A percentile compares a stretch with the other conserved stretches of the same genome.
These are phyloP conservation scores for Filobasidium floriforme DNA, from an alignment of 768 basidiomycete genomes.

Conservation along the genomic window DNA sequence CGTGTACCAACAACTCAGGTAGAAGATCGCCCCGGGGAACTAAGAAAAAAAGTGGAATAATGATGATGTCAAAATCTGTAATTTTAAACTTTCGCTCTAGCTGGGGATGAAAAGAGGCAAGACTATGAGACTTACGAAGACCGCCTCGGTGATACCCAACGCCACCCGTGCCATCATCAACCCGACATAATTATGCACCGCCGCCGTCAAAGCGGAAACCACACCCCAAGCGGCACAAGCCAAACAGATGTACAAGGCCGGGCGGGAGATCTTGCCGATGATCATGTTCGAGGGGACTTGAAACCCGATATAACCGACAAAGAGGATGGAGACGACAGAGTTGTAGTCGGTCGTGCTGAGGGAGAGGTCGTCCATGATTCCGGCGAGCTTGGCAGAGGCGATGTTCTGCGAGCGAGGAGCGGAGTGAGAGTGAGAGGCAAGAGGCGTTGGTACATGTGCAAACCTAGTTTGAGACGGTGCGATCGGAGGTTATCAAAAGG, in stretches of 20 bases:
- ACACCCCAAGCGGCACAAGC: conserved; percentile 31
- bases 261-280: conserved; percentile 32
- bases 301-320: conserved; percentile 39
- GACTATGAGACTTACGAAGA: conserved; percentile 20
- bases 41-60: too few relatives aligned
- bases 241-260: conserved; percentile 34
- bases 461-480: too few relatives aligned
- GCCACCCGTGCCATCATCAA: conserved; percentile 32
- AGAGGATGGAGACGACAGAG: conserved; percentile 34
- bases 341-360: conserved; percentile 34
- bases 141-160: conserved; percentile 31
- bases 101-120: too few relatives aligned
- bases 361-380: conserved; percentile 35
- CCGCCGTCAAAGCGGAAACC: conserved; percentile 36
- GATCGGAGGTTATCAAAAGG: too few relatives aligned
- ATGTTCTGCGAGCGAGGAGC: too few relatives aligned
- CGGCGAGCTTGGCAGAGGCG: conserved; percentile 34
- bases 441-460: too few relatives aligned
- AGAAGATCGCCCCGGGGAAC: conserved; percentile 39
- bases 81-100: too few relatives aligned
- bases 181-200: conserved; percentile 29
- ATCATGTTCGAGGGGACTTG: conserved; percentile 42
- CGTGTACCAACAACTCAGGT: conserved; percentile 32
- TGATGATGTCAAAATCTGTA: too few relatives aligned
- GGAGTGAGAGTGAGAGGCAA: too few relatives aligned